Base-by-base conservation (phyloP, 352 stramenopile species). In the Ophiocytium majus region DNA sequence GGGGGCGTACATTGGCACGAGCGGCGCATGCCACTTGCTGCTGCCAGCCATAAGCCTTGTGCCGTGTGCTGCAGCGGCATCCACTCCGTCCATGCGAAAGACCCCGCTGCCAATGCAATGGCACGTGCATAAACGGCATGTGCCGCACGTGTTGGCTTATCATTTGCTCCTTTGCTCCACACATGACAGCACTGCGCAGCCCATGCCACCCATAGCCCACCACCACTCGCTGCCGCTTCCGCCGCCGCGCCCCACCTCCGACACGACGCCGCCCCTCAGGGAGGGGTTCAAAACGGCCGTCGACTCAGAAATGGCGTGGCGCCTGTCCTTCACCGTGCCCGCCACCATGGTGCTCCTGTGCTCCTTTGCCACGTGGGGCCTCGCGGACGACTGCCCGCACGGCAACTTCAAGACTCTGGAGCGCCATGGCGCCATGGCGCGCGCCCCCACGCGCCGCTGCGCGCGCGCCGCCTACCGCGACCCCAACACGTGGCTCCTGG, bases 301-400 rank as follows among this genome's bases (percentile, higher is more conserved):
- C 81, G 79, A 88, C 50, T 89, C 92, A 23, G 93, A 97, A 71
- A 89, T 93, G 75, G 94, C 93, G 19, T 98, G 96, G 96, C 92
- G 95, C 23, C 92, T 97, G 80, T 95, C 95, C 10, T 95, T 95
- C 79, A 91, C 95, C 36, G 88, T 98, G 49, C 96, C 96, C n/a
- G 96, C 95, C 0, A 63, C 93, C 74, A 87, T 97, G 71, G 95
- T 94, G 86, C 88, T 98, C 71, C 82, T 92, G 35, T 92, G 93
- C 88, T 93, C 92, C 74, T 84, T 93, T 19, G 87, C 92, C 33
- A 93, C 95, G 71, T 91, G 92, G 37, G 92, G 92, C 43, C 91
- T 93, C 0, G 92, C 92, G 34, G 94, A 98, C 84, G 93, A 95
- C 89, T 94, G 92, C 81, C 95, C 95, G 10, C 96, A 97, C 87